Evolutionary conservation across 805 yeast genomes (phyloP).

Genomic region (Cyberlindnera euphorbiae): DNA sequence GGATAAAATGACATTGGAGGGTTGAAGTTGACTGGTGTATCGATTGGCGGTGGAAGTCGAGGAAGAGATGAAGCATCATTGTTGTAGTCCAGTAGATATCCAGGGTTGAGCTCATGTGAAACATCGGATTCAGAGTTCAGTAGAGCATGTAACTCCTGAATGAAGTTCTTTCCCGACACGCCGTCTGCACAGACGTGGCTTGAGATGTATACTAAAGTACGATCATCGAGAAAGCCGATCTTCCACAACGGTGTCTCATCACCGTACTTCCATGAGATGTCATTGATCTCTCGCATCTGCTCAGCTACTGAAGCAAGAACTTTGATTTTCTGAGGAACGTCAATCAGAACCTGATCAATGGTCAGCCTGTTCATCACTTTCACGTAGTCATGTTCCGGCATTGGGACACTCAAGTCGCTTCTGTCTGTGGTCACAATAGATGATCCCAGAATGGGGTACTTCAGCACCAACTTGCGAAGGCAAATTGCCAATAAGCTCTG

Average conservation of each 20-base stretch:
- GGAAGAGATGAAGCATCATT: constrained; percentile 9
- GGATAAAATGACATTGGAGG: constrained; percentile 15
- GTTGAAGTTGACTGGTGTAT: constrained; percentile 8
- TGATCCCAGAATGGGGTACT: constrained; percentile 17
- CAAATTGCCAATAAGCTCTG: constrained; percentile 6
- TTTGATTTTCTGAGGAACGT: constrained; percentile 8
- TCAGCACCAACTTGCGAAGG: constrained; percentile 10
- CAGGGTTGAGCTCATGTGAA: not conserved
- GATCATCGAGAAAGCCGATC: constrained; percentile 13
- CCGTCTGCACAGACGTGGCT: constrained; percentile 24
- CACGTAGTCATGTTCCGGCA: constrained; percentile 18
- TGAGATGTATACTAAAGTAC: constrained; percentile 16
- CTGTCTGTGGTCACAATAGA: constrained; percentile 18
- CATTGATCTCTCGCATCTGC: constrained; percentile 9
- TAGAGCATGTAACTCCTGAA: constrained; percentile 10
- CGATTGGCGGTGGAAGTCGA: constrained; percentile 17
- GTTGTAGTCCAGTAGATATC: constrained; percentile 11
- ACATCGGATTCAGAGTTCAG: constrained; percentile 1
- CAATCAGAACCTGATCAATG: constrained; percentile 13
- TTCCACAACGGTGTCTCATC: constrained; percentile 17
- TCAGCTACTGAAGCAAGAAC: constrained; percentile 3
- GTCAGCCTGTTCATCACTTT: constrained; percentile 14
- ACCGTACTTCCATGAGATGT: constrained; percentile 13
- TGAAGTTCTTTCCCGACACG: constrained; percentile 12
- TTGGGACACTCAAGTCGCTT: constrained; percentile 12